Percentiles rank a stretch among this genome's conserved stretches.
Conservation (phyloP, 192 early-diverging fungal genomes). For the Umbelopsis ramanniana region DNA sequence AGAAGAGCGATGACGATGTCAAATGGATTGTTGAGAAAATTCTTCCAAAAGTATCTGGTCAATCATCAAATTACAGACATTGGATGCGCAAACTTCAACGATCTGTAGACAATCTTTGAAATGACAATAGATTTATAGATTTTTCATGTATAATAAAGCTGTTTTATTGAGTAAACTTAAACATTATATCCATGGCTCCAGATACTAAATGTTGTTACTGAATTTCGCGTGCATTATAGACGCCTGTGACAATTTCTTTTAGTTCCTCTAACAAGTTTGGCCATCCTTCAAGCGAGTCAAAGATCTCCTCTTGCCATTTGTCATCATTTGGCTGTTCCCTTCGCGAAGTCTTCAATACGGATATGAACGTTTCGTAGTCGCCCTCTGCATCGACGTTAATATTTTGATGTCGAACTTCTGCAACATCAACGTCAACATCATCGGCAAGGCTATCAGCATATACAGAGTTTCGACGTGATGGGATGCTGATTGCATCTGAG, state of each 20-base stretch:
- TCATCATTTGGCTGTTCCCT: constrained; percentile 33
- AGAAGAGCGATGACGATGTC: constrained; percentile 27
- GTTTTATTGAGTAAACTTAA: not conserved
- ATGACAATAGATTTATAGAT: constrained; percentile 16
- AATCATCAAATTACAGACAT: constrained; percentile 3
- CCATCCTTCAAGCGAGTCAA: constrained; percentile 33
- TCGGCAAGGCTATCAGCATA: not conserved
- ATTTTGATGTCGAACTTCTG: constrained; percentile 2
- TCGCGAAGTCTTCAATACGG: constrained; percentile 25
- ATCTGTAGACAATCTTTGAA: not conserved
- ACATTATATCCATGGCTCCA: not conserved
- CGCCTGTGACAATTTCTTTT: constrained; percentile 28
- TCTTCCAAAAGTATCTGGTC: constrained; percentile 24
- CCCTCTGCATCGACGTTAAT: constrained; percentile 19
- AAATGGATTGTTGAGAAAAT: constrained; percentile 34
- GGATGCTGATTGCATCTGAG: not conserved
- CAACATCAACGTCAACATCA: constrained; percentile 6
- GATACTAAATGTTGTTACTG: not conserved
- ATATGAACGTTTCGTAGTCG: constrained; percentile 26
- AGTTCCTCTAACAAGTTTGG: constrained; percentile 34
- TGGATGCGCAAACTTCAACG: not conserved
- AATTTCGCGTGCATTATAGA: constrained; percentile 3
- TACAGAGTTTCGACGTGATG: constrained; percentile 26
- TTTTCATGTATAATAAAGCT: constrained; percentile 23
- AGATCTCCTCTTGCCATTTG: constrained; percentile 35